Evolutionary conservation across 2,329 filamentous ascomycete species (phyloP).

Genomic region (Polychaeton citri): DNA sequence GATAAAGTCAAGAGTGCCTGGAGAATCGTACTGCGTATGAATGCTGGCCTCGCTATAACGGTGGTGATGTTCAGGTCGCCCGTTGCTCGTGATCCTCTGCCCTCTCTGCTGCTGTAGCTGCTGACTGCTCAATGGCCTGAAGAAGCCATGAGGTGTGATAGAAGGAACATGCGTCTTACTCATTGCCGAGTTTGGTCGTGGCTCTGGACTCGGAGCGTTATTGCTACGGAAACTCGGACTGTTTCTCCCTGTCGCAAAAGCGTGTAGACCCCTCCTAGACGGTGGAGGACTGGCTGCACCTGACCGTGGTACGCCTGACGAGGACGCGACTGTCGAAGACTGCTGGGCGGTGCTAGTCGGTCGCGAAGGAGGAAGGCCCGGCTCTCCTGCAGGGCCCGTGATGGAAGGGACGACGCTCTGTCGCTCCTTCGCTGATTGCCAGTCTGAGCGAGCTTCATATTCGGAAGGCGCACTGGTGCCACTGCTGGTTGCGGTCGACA

Average conservation of each 20-base stretch:
- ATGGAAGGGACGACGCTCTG: slow-evolving; percentile 15
- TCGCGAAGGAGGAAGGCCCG: slow-evolving; percentile 34
- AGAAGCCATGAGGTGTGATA: slow-evolving; percentile 80
- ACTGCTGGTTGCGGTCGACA: slow-evolving; percentile 7
- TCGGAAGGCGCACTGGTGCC: slow-evolving; percentile 12
- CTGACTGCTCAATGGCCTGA: slow-evolving; percentile 92
- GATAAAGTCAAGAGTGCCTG: too few relatives aligned
- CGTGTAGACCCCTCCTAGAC: not conserved
- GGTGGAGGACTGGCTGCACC: slow-evolving; percentile 2
- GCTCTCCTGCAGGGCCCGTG: slow-evolving; percentile 34
- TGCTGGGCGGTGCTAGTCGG: slow-evolving; percentile 26
- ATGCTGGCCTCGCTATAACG: slow-evolving; percentile 48
- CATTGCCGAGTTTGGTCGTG: slow-evolving; percentile 44
- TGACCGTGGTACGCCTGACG: slow-evolving; percentile 3
- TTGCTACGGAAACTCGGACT: slow-evolving; percentile 3
- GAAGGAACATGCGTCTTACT: slow-evolving; percentile 83
- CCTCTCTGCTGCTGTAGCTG: slow-evolving; percentile 81
- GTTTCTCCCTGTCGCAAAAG: slow-evolving; percentile 4
- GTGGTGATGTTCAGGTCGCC: slow-evolving; percentile 30
- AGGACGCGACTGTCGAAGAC: slow-evolving; percentile 13
- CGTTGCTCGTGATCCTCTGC: slow-evolving; percentile 33
- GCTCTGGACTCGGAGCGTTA: slow-evolving; percentile 2
- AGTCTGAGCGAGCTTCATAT: slow-evolving; percentile 5
- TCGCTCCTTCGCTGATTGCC: slow-evolving; percentile 5
- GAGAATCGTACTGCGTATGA: slow-evolving; percentile 45